Evolutionary conservation across 2,329 filamentous ascomycete genomes (phyloP), one percentile per base, ranked within the genome.

Genomic region (Zalaria obscura): DNA sequence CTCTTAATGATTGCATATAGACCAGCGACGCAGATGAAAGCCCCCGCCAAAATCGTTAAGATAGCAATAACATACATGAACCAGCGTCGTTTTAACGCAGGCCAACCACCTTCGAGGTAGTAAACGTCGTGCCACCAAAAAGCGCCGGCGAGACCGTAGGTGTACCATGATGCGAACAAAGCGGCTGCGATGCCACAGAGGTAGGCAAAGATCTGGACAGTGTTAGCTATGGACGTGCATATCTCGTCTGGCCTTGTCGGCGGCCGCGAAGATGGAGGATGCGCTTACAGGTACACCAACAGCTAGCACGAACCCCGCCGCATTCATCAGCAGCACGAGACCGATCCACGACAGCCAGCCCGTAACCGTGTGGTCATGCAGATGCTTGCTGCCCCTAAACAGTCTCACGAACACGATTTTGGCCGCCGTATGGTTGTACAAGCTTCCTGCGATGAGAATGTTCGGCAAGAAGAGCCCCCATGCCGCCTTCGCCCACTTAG

Each of bases 21-120:
- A 2, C 69, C 69, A 9, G 63, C 65, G 4, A 67, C 56, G 39
- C 63, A 69, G 9, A 72, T 69, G 40, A 70, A 70, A 2, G 56
- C 66, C 0, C 70, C 70, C 1, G 59, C 58, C 4, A 65, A 41
- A 18, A 72, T 53, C 0, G 69, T 71, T 27, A 63, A 43, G 3
- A 64, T 41, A 11, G 63, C 62, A 5, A 71, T n/a, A n/a, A n/a
- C 7, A n/a, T 2, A 32, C 29, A 32, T 32, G 29, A 32, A 7
- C 29, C 29, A 32, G 7, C 29, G 7, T n/a, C n/a, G 7, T n/a
- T n/a, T 32, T n/a, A 32, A 32, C 29, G 29, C 29, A 7, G 29
- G 29, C 29, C 29, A 32, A n/a, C 29, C 29, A 7, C 29, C 29
- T n/a, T 32, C 29, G 2, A 32, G n/a, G 29, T 32, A n/a, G 29